Percentiles rank a stretch among this genome's conserved stretches.
phyloP scores from a whole-genome alignment of 2,329 filamentous ascomycete species.

The Penicillium sp. region DNA sequence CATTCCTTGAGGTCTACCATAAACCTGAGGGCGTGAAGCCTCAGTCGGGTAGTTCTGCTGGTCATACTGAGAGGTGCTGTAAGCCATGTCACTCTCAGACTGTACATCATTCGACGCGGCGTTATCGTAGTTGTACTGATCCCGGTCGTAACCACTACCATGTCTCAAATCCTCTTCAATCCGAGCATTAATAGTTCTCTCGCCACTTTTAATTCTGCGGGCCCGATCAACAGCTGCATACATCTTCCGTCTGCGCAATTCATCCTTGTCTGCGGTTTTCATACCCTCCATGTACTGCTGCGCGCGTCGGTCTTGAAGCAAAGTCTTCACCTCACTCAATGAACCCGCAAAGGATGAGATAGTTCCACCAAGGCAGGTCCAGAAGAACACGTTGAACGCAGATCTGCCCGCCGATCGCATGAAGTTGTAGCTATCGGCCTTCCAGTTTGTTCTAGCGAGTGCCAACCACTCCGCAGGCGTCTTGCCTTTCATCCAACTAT shows the following conservation, averaged over 20 bases:
- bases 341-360: slow-evolving; percentile 7
- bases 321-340: slow-evolving; percentile 10
- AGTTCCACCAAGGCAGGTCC: slow-evolving; percentile 5
- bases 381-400: slow-evolving; percentile 17
- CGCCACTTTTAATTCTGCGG: slow-evolving; percentile 1
- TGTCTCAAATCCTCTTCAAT: slow-evolving; percentile 1
- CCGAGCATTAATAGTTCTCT: slow-evolving; percentile 2
- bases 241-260: slow-evolving; percentile 18
- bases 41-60: neutral
- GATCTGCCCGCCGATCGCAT: neutral
- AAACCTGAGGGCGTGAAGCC: slow-evolving; percentile 1
- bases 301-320: slow-evolving; percentile 21
- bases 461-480: neutral
- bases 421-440: slow-evolving; percentile 7
- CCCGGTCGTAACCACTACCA: neutral
- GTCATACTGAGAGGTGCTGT: neutral
- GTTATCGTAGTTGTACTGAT: slow-evolving; percentile 4
- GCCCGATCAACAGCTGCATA: slow-evolving; percentile 10
- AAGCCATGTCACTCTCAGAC: slow-evolving; percentile 5
- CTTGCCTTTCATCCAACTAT: neutral
- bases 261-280: slow-evolving; percentile 17
- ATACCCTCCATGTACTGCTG: too few relatives aligned
- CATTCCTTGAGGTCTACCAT: neutral
- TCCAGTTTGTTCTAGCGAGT: neutral
- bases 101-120: neutral